Base-by-base conservation (phyloP, 2,329 filamentous ascomycete species). In the Phoma sp. region DNA sequence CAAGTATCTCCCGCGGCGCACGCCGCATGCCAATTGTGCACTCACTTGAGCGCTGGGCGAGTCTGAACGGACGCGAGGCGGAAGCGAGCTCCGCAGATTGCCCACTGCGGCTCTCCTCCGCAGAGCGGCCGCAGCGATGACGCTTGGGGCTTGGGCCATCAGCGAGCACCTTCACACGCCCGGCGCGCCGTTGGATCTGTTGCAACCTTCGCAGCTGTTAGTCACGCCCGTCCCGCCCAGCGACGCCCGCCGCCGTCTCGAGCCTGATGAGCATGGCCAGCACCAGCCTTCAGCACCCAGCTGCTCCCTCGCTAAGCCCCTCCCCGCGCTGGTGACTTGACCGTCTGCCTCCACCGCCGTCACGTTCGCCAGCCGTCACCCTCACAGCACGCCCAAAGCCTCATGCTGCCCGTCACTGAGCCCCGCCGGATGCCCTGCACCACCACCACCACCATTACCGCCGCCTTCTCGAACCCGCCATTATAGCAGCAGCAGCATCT, bases 221-320 rank as follows among this genome's bases (percentile, higher is more conserved):
- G 9, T 22, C 47, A 27, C 39, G 41, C 23, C 27, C 27, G 29
- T 40, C 29, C 40, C 33, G 27, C 32, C 14, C 33, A 18, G 7
- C 25, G 14, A n/a, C 27, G 18, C 18, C 18, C 18, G 32, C 47
- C 38, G 25, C 14, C 35, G 18, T 18, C 40, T 35, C 25, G 13
- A 4, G 36, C 10, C 25, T 32, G 27, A 11, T 18, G 41, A 41
- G 36, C 48, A 52, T 46, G 49, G 42, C 49, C 42, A 41, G 49
- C 29, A 33, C 7, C 32, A 33, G 29, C 32, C 32, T 29, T 7
- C 32, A 36, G 32, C 32, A n/a, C 32, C 27, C 48, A 27, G 35
- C 48, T 41, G 29, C 42, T 35, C 35, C 25, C 48, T 51, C 48
- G 48, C 40, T 45, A 51, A 51, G 35, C 32, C 40, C 47, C 47